Base-by-base conservation (phyloP, 2,329 filamentous ascomycete species). In the Neopestalotiopsis clavispora region DNA sequence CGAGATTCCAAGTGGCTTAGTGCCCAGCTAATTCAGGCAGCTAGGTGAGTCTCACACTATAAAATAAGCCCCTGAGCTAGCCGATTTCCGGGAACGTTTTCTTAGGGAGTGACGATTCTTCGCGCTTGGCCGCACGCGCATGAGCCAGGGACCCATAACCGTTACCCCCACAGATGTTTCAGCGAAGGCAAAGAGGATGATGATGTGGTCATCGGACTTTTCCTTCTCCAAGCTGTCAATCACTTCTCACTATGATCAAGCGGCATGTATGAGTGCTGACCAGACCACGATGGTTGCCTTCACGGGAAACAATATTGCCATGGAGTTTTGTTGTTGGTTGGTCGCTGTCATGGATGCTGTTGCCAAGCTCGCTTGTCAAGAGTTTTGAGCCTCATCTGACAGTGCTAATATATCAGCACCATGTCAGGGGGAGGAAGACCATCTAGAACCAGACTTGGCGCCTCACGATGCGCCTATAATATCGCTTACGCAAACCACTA, bases 291-390 rank as follows among this genome's bases (percentile, higher is more conserved):
- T 20, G 32, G 13, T 17, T 38, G 30, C 17, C 4, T 40, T 17
- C 17, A 17, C 5, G 28, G 34, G n/a, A 34, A 13, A 62, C 17
- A 20, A 20, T 62, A 20, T n/a, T 9, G 59, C 59, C 59, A 42
- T 34, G 59, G 59, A 23, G 34, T 38, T 10, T 40, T 6, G 59
- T 20, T 12, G 59, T 40, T 14, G 5, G 30, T 14, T 34, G n/a
- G 14, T 34, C 17, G 30, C 17, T 10, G 30, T 30, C 28, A 34
- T 42, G 59, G 32, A 34, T 38, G 34, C 57, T 34, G 23, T 59
- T 40, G 59, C 59, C 59, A 62, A 62, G 59, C 59, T 62, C 59
- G 59, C 59, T 62, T 62, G 59, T 34, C 30, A n/a, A 62, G 17
- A 34, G 32, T 62, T 62, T 34, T 62, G 59, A 62, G 59, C 59